Evolutionary conservation across 2,329 filamentous ascomycete genomes (phyloP).

Genomic region (Arthroderma sp.): DNA sequence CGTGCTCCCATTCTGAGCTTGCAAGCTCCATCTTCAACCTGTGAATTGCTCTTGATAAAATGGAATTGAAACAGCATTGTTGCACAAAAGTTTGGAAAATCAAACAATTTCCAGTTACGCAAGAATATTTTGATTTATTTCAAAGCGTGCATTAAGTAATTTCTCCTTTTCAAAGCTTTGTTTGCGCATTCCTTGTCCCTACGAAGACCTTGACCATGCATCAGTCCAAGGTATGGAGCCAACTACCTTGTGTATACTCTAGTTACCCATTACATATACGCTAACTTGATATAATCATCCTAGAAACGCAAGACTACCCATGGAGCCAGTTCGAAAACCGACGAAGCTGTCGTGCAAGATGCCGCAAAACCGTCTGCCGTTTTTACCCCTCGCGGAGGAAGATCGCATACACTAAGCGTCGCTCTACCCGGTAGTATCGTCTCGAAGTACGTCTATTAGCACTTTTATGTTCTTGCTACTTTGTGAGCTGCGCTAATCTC

Average conservation of each 20-base stretch:
- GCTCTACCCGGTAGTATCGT: slow-evolving; percentile 69
- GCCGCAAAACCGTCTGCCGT: slow-evolving; percentile 56
- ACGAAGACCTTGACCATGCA: slow-evolving; percentile 1
- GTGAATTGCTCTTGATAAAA: no score
- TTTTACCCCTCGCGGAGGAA: slow-evolving; percentile 51
- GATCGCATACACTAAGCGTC: slow-evolving; percentile 62
- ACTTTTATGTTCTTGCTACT: neutral
- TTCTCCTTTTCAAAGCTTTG: no score
- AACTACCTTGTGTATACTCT: neutral
- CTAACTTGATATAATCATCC: neutral
- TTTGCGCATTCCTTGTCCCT: no score
- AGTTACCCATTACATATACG: no score
- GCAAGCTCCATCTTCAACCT: no score
- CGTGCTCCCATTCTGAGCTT: no score
- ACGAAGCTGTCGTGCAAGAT: slow-evolving; percentile 24
- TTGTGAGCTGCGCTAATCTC: neutral
- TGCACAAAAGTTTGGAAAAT: no score
- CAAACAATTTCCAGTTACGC: no score
- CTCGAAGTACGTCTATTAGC: slow-evolving; percentile 44
- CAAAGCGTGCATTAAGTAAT: no score
- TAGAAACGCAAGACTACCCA: slow-evolving; percentile 15
- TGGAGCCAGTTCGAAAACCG: slow-evolving; percentile 7
- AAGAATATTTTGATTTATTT: no score
- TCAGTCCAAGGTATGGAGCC: slow-evolving; percentile 4
- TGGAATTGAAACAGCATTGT: no score